These are phyloP conservation scores for Fibroporia radiculosa DNA, from an alignment of 768 basidiomycete species.

Conservation along the genomic window DNA sequence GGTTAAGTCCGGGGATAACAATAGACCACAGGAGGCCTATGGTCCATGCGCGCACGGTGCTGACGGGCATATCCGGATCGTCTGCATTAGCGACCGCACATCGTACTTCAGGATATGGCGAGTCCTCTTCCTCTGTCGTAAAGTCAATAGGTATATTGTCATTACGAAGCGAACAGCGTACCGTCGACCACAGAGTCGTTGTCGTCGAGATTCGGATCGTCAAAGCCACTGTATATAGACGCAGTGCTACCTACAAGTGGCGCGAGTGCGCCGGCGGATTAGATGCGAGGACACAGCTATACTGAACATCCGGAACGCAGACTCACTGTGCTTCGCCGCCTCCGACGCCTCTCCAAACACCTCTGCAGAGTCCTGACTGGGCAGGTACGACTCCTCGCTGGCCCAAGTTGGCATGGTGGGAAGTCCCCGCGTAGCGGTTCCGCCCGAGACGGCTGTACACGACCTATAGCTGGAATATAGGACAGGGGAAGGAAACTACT, in stretches of 20 bases:
- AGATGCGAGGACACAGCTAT: neutral
- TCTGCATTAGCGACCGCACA: constrained; percentile 43
- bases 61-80: constrained; percentile 32
- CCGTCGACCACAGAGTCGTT: constrained; percentile 16
- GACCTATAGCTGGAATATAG: no score
- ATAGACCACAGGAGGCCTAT: constrained; percentile 41
- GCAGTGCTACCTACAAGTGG: constrained; percentile 5
- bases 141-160: neutral
- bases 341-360: constrained; percentile 18
- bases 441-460: no score
- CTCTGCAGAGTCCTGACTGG: constrained; percentile 9
- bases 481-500: no score
- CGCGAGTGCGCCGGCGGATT: neutral
- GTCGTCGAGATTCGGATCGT: constrained; percentile 29
- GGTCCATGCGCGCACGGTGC: constrained; percentile 30
- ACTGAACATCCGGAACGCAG: neutral
- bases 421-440: neutral
- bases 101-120: constrained; percentile 49
- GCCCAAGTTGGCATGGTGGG: constrained; percentile 5
- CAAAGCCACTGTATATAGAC: constrained; percentile 21
- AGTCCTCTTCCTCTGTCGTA: constrained; percentile 32
- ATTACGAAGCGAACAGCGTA: constrained; percentile 10
- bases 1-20: constrained; percentile 66
- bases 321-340: constrained; percentile 16
- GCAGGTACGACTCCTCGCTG: constrained; percentile 8